phyloP scores from a whole-genome alignment of 768 basidiomycete genomes.

The Kwoniella newhampshirensis region DNA sequence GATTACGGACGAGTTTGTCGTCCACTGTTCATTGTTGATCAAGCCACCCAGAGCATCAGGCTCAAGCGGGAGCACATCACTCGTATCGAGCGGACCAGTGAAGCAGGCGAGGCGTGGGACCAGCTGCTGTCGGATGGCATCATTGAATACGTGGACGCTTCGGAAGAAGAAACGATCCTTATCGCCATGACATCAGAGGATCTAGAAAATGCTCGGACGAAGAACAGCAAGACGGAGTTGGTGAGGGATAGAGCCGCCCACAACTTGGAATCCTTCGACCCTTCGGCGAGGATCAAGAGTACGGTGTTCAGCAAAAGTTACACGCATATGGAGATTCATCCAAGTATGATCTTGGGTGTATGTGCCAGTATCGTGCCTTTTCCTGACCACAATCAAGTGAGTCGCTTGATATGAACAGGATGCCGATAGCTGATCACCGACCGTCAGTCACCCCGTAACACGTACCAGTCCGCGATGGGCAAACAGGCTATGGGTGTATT shows the following conservation, averaged over 20 bases:
- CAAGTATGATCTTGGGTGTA: conserved; percentile 97
- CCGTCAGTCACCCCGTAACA: conserved; percentile 99
- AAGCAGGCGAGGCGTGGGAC: conserved; percentile 68
- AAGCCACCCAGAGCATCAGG: conserved; percentile 76
- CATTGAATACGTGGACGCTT: conserved; percentile 91
- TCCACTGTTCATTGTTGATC: conserved; percentile 85
- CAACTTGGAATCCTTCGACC: conserved; percentile 61
- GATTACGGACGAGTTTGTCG: conserved; percentile 96
- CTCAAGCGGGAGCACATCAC: conserved; percentile 81
- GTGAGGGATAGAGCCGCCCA: conserved; percentile 54
- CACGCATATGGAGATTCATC: conserved; percentile 99
- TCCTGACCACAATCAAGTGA: conserved; percentile 97
- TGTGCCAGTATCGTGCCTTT: conserved; percentile 99
- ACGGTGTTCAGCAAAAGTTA: conserved; percentile 82
- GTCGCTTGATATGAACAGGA: conserved; percentile 48
- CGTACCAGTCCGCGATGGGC: conserved; percentile 99
- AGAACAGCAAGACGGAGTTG: conserved; percentile 44
- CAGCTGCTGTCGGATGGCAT: conserved; percentile 81
- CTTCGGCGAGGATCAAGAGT: conserved; percentile 82
- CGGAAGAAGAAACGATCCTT: conserved; percentile 99
- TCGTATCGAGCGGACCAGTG: conserved; percentile 56
- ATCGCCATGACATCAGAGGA: conserved; percentile 99
- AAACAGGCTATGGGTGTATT: conserved; percentile 99
- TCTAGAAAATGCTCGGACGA: conserved; percentile 71
- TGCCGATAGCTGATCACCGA: neutral